Evolutionary conservation across 257 asterid genomes (phyloP), one percentile per base, ranked within the genome.

Genomic region (Galeopsis tetrahit): DNA sequence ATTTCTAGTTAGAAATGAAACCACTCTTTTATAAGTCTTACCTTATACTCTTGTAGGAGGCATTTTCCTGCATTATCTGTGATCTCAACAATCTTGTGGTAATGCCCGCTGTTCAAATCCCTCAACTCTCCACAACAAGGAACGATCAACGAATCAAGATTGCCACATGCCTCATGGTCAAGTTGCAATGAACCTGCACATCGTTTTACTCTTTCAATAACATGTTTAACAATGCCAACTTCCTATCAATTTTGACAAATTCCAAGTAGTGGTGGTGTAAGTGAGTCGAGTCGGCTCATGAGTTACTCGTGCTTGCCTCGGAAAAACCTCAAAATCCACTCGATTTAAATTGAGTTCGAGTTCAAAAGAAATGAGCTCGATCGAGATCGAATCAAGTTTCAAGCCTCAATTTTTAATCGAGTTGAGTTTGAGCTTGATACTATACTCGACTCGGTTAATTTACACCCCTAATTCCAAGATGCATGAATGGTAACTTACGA

Each of bases 11-110:
- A 52, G 60, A 52, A 21, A 21, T 21, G 28, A 21, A 21, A 21
- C 28, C 53, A 48, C 33, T 51, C 17, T 9, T 17, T 4, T 2
- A 35, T 68, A 49, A 49, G 43, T 60, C 84, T 85, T 83, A 95
- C 99, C 96, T 70, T 66, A 55, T 95, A 95, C 72, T 95, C 96
- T 75, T 92, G 86, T 39, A 83, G 84, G 35, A 95, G 94, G 82
- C 98, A 95, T 82, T 85, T 88, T 74, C 96, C 98, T 44, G 98
- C 96, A 72, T 86, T 81, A 58, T 89, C 93, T 69, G 88, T 92
- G 75, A 95, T 88, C 66, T 87, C 97, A 28, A 83, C 86, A 70
- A 84, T 88, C 82, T 92, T 90, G 87, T 87, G 87, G 80, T 88
- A 32, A 80, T 89, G 97, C 32, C 88, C 95, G 14, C 87, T 74